Base-by-base conservation (phyloP, 306 rosid species). In the Oemleria cerasiformis region DNA sequence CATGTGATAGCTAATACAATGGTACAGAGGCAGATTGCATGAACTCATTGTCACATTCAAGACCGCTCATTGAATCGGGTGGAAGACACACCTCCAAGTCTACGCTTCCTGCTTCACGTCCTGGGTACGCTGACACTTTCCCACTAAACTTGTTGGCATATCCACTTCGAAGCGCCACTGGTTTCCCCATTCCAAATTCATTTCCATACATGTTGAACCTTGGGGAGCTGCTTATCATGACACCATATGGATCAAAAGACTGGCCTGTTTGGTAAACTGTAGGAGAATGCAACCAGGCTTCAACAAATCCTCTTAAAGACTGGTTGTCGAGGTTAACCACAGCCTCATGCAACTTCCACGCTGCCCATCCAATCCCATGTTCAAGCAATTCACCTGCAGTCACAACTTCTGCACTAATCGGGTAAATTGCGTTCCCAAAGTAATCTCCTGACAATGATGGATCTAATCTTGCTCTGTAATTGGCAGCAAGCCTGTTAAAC, bases 161-260 rank as follows among this genome's bases (percentile, higher is more conserved):
- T 0, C 97, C 94, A 51, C 92, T 83, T 1, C 76, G 68, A 38
- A 84, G 69, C 7, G 82, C 83, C 76, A 87, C 41, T 0, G 90
- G 86, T 75, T 86, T 87, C 6, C 94, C 97, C 94, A 89, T 84
- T 49, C 97, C 96, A 58, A 92, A 89, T 42, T 89, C 87, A 40
- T 75, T 82, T 9, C 87, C 88, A 62, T 82, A 87, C 86, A 79
- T 75, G 25, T 84, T 73, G 66, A 89, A 89, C 40, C 88, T 79
- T 0, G 94, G 90, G 6, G 92, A 83, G 51, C 93, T 89, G 6
- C 82, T 70, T 76, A 89, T 75, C 74, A 80, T 15, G 58, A 92
- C 79, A 19, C 45, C 45, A 14, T 12, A 13, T 0, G 72, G 79
- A n/a, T 81, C 86, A 9, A 78, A 70, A 1, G 7, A 2, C 38